A percentile compares a stretch with the other conserved stretches of the same genome.
Conservation (phyloP, 805 yeast species). For the Candida railenensis region DNA sequence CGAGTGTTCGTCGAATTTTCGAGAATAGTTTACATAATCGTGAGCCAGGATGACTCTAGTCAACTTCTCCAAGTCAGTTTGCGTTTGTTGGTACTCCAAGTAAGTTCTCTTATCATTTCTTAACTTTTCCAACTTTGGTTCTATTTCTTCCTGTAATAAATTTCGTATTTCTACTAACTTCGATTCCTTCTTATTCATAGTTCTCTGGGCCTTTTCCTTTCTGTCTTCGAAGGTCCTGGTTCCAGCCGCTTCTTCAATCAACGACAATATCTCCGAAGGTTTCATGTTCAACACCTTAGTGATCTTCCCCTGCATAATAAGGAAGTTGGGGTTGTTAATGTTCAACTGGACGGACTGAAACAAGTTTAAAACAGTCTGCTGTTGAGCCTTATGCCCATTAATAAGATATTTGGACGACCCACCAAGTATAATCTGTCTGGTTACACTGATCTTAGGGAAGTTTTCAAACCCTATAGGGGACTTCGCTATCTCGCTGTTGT, state of each 20-base stretch:
- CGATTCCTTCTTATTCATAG: slow-evolving; percentile 87
- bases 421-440: slow-evolving; percentile 87
- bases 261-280: slow-evolving; percentile 81
- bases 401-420: slow-evolving; percentile 90
- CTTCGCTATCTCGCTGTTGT: slow-evolving; percentile 70
- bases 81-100: slow-evolving; percentile 83
- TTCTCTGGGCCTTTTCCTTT: slow-evolving; percentile 85
- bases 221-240: slow-evolving; percentile 94
- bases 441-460: slow-evolving; percentile 76
- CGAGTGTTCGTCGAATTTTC: slow-evolving; percentile 43
- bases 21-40: slow-evolving; percentile 52
- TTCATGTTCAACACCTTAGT: slow-evolving; percentile 97
- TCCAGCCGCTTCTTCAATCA: slow-evolving; percentile 98
- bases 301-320: slow-evolving; percentile 98
- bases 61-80: slow-evolving; percentile 73
- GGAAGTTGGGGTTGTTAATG: slow-evolving; percentile 93
- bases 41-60: slow-evolving; percentile 75
- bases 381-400: slow-evolving; percentile 96
- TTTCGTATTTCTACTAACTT: slow-evolving; percentile 76
- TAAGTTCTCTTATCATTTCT: slow-evolving; percentile 79
- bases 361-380: slow-evolving; percentile 82
- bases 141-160: slow-evolving; percentile 80
- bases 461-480: slow-evolving; percentile 89
- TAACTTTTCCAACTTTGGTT: slow-evolving; percentile 82
- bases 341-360: slow-evolving; percentile 95